A percentile compares a stretch with the other conserved stretches of the same genome.
Evolutionary conservation across 179 eudicot species (phyloP).

Genomic region (Heliamphora pulchella): DNA sequence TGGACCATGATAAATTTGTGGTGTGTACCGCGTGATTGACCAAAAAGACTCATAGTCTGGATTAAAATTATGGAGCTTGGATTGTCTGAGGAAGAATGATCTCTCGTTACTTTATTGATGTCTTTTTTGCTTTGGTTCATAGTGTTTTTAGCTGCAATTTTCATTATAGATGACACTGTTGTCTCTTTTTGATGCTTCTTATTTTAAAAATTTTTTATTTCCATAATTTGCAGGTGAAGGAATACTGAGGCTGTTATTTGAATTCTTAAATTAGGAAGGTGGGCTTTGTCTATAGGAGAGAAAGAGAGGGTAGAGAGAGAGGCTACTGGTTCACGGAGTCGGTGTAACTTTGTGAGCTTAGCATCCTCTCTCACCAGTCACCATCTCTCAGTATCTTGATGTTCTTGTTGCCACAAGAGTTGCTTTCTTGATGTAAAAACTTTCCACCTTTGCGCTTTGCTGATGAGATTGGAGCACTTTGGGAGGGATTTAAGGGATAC

Average conservation of each 20-base stretch:
- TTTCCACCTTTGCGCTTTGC: not conserved
- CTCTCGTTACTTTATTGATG: not conserved
- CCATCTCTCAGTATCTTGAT: not conserved
- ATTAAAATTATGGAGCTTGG: not conserved
- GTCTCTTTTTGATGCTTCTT: not conserved
- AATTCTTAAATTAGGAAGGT: not conserved
- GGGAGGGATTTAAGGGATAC: not conserved
- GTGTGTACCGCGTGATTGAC: not conserved
- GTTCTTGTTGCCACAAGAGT: not conserved
- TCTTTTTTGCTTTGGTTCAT: not conserved
- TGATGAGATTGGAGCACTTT: slow-evolving; percentile 10
- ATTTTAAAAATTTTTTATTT: not conserved
- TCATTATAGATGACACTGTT: not conserved
- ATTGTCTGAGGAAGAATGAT: not conserved
- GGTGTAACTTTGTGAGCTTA: slow-evolving; percentile 30
- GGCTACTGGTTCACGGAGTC: slow-evolving; percentile 43
- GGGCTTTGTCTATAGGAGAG: slow-evolving; percentile 8
- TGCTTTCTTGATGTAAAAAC: not conserved
- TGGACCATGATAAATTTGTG: not conserved
- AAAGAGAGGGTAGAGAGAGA: slow-evolving; percentile 16
- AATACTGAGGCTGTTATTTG: not conserved
- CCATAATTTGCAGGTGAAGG: not conserved
- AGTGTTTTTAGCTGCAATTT: not conserved
- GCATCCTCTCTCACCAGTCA: slow-evolving; percentile 39
- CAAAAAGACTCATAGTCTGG: not conserved